A percentile compares a stretch with the other conserved stretches of the same genome.
Evolutionary conservation across 2,329 filamentous ascomycete genomes (phyloP).

Genomic region (Seiridium cupressi): DNA sequence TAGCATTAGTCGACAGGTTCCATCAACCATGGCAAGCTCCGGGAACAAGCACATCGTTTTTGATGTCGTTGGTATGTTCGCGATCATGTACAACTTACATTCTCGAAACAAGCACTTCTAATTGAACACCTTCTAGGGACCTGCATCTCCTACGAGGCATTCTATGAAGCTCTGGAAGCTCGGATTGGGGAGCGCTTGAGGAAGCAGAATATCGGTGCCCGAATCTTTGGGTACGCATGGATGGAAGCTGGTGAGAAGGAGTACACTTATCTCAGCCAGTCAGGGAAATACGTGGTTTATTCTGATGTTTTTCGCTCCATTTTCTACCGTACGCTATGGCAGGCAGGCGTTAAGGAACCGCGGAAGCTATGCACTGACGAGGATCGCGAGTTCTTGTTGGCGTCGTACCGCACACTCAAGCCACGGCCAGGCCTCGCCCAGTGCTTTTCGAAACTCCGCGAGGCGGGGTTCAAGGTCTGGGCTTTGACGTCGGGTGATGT

Average conservation of each 20-base stretch:
- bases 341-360: conserved; percentile 41
- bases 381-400: conserved; percentile 37
- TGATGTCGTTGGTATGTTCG: conserved; percentile 43
- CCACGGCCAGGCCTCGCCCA: conserved; percentile 38
- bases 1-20: too few relatives aligned
- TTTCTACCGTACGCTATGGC: conserved; percentile 47
- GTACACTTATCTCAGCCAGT: conserved; percentile 47
- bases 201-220: conserved; percentile 34
- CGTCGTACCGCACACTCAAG: conserved; percentile 33
- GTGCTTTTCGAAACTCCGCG: conserved; percentile 39
- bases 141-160: conserved; percentile 42
- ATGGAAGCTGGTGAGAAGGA: conserved; percentile 45
- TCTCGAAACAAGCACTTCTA: neutral
- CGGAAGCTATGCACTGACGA: conserved; percentile 39
- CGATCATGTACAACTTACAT: neutral
- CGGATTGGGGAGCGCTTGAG: conserved; percentile 39
- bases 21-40: neutral
- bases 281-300: conserved; percentile 40
- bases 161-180: conserved; percentile 37
- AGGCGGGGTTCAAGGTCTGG: conserved; percentile 51
- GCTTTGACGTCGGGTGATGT: conserved; percentile 51
- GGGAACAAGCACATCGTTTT: conserved; percentile 43
- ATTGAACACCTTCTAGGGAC: conserved; percentile 27
- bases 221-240: conserved; percentile 44
- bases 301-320: conserved; percentile 38